phyloP scores from a whole-genome alignment of 257 asterid species.

The Capsicum rhomboideum region DNA sequence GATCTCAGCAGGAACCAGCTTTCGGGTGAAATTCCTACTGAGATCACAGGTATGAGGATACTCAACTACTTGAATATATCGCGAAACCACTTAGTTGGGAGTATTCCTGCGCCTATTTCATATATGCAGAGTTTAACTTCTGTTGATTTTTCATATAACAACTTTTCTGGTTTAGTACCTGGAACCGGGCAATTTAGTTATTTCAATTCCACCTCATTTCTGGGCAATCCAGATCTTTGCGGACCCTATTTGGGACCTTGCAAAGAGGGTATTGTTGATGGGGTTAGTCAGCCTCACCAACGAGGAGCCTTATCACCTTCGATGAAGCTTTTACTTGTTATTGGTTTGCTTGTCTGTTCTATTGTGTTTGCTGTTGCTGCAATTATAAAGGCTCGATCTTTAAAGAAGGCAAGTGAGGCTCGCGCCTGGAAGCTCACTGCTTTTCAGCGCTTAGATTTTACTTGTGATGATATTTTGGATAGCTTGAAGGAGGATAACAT shows the following conservation, averaged over 20 bases:
- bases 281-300: slow-evolving; percentile 41
- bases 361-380: slow-evolving; percentile 89
- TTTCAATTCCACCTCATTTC: slow-evolving; percentile 74
- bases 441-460: slow-evolving; percentile 79
- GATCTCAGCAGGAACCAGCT: slow-evolving; percentile 86
- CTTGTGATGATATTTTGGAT: slow-evolving; percentile 79
- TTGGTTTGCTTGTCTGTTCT: slow-evolving; percentile 78
- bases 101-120: slow-evolving; percentile 67
- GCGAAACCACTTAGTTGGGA: slow-evolving; percentile 61
- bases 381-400: slow-evolving; percentile 67
- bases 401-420: slow-evolving; percentile 73
- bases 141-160: slow-evolving; percentile 90
- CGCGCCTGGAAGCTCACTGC: slow-evolving; percentile 96
- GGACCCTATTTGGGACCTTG: slow-evolving; percentile 91
- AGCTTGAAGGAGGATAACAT: slow-evolving; percentile 83
- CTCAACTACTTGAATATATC: slow-evolving; percentile 83
- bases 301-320: slow-evolving; percentile 59
- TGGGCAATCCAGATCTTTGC: slow-evolving; percentile 83
- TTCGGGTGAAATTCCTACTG: slow-evolving; percentile 73
- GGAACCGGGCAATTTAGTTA: slow-evolving; percentile 86
- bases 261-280: slow-evolving; percentile 53
- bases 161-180: slow-evolving; percentile 86
- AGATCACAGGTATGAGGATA: slow-evolving; percentile 80
- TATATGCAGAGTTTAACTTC: slow-evolving; percentile 91
- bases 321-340: slow-evolving; percentile 77